These are phyloP conservation scores for Grifola frondosa DNA, from an alignment of 1,284 basidiomycete species.

Conservation along the genomic window DNA sequence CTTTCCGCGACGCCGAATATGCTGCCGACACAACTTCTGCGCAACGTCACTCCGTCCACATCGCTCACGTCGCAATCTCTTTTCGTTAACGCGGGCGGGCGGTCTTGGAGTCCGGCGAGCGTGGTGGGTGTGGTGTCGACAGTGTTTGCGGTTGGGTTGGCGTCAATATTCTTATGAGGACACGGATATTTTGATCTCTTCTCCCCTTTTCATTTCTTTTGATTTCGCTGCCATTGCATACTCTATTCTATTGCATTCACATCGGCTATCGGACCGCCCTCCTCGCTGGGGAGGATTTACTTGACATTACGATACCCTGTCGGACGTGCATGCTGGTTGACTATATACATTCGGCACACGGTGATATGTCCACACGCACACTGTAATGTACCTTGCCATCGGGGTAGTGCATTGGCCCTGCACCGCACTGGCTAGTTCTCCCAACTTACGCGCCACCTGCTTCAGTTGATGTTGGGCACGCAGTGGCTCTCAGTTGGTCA, in stretches of 20 bases:
- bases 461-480: too few species aligned
- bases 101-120: constrained; percentile 14
- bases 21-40: constrained; percentile 56
- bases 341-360: too few species aligned
- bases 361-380: too few species aligned
- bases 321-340: background rate
- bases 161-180: constrained; percentile 17
- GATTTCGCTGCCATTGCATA: constrained; percentile 1
- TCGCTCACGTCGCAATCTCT: constrained; percentile 10
- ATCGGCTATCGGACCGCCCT: constrained; percentile 7
- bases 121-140: constrained; percentile 12
- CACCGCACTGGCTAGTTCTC: too few species aligned
- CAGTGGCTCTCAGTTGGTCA: too few species aligned
- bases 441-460: too few species aligned
- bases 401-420: too few species aligned
- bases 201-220: background rate
- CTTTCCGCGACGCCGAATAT: constrained; percentile 61
- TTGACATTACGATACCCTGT: background rate
- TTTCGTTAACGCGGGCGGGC: constrained; percentile 12
- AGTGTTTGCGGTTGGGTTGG: constrained; percentile 15
- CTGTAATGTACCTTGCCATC: too few species aligned
- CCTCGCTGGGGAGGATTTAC: background rate
- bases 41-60: constrained; percentile 40
- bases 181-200: background rate
- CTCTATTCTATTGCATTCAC: background rate